phyloP scores from a whole-genome alignment of 257 asterid genomes.

The Perilla frutescens region DNA sequence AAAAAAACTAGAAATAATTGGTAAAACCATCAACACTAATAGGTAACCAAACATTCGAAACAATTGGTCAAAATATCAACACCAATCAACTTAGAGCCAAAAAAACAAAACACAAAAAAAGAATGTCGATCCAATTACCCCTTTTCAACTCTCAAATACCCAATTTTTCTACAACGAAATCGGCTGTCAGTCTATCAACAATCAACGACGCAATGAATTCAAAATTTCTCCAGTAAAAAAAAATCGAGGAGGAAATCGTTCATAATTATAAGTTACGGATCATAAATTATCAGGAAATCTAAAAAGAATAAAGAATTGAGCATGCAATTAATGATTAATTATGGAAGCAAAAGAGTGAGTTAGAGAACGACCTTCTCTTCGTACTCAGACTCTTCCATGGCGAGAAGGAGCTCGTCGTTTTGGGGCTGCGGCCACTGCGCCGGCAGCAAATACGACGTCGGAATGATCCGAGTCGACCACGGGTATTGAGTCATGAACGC shows the following conservation, averaged over 20 bases:
- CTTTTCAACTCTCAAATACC: not conserved
- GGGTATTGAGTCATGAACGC: conserved; percentile 84
- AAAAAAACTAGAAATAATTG: not conserved
- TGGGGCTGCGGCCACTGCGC: conserved; percentile 94
- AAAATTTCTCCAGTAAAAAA: not conserved
- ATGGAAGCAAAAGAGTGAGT: not conserved
- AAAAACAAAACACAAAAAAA: not conserved
- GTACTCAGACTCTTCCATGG: conserved; percentile 87
- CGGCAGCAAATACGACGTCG: conserved; percentile 79
- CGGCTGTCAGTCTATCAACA: not conserved
- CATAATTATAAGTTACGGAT: conserved; percentile 1
- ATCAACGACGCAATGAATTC: not conserved
- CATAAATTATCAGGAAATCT: not conserved
- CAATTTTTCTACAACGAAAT: not conserved
- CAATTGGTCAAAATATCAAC: not conserved
- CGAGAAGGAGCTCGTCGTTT: conserved; percentile 82
- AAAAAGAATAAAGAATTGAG: not conserved
- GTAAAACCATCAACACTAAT: not conserved
- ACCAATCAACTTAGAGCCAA: not conserved
- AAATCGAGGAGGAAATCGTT: not conserved
- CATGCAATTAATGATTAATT: not conserved
- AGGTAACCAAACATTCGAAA: not conserved
- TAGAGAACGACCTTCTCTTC: conserved; percentile 73
- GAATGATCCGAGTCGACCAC: conserved; percentile 72
- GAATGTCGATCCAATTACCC: not conserved